These are phyloP conservation scores for Malus asiatica DNA, from an alignment of 306 rosid genomes.

Conservation along the genomic window DNA sequence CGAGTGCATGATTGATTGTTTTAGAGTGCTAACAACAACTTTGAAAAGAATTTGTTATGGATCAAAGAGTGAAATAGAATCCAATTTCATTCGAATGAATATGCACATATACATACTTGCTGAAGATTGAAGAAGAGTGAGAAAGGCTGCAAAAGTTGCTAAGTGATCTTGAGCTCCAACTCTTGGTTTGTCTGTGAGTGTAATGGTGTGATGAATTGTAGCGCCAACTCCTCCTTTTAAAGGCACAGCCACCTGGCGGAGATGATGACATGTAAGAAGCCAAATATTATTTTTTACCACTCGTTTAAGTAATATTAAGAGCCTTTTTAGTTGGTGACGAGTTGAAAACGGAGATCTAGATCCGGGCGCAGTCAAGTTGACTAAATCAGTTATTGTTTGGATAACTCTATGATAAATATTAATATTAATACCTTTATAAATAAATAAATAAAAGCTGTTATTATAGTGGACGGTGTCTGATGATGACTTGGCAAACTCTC, in stretches of 20 bases:
- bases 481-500: not conserved
- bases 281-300: no score
- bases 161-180: constrained; percentile 12
- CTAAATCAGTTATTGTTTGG: not conserved
- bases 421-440: not conserved
- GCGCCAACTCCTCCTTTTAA: constrained; percentile 15
- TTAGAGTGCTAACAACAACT: no score
- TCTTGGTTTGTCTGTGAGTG: not conserved
- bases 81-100: not conserved
- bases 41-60: no score
- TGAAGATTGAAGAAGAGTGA: not conserved
- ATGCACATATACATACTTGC: not conserved
- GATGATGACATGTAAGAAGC: not conserved
- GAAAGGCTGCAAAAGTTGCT: constrained; percentile 2
- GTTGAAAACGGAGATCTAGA: not conserved
- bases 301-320: not conserved
- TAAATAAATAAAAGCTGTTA: no score
- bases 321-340: not conserved
- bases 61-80: not conserved
- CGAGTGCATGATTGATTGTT: no score
- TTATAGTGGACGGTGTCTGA: not conserved
- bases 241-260: not conserved
- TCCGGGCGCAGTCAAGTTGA: not conserved
- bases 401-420: no score
- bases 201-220: constrained; percentile 25